Base-by-base conservation (phyloP, 495 filamentous ascomycete species). In the Xanthoparmelia taractica region DNA sequence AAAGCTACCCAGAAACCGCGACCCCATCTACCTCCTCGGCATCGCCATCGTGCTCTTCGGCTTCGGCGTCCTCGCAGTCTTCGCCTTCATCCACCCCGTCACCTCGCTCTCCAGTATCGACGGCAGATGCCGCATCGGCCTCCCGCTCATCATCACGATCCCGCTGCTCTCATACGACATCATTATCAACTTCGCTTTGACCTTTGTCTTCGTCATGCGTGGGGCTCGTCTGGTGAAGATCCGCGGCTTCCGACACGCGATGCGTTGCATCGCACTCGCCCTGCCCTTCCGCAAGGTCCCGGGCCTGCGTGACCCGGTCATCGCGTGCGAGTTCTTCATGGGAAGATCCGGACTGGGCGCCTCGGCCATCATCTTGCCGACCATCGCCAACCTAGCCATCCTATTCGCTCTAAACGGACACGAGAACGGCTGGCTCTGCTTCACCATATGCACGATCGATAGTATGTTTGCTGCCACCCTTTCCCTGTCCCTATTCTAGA, bases 401-500 rank as follows among this genome's bases (percentile, higher is more conserved):
- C 60, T 75, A 3, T 71, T 63, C 57, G 37, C 27, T 20, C 50
- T 69, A 33, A 40, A 70, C 45, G 74, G 72, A 5, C 54, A 64
- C 38, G 73, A 77, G 59, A 60, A 70, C 43, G 69, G 70, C 4
- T 76, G 74, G 74, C 54, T 77, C 27, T 77, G 75, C 57, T 72
- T 74, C 41, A 66, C 65, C 7, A 65, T 73, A 13, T 77, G 75
- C 58, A 71, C 70, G 1, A 38, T 72, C 29, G 75, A 77, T 60
- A 68, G 74, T 77, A 66, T 25, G 74, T 61, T 27, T n/a, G n/a
- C 58, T 43, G 41, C 40, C 11, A 23, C 18, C 8, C 27, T 20
- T 48, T 8, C 25, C 23, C 36, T 25, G 12, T 18, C n/a, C n/a
- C n/a, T n/a, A n/a, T n/a, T n/a, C n/a, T n/a, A n/a, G n/a, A n/a